phyloP scores from a whole-genome alignment of 2,329 filamentous ascomycete species.

The Pseudogymnoascus sp. region DNA sequence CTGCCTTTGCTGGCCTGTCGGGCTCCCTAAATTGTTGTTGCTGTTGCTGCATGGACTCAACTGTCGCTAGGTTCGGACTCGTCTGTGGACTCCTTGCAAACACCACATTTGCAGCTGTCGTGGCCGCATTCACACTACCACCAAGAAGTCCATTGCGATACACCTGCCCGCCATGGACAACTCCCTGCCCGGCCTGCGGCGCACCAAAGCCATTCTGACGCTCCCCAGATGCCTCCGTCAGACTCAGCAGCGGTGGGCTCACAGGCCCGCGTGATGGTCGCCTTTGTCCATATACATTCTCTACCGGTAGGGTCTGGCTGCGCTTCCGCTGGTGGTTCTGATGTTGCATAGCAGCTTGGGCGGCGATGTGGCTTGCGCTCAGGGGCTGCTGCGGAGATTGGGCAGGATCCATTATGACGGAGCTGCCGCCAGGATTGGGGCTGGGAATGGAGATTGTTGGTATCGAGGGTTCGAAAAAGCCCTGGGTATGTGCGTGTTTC shows the following conservation, averaged over 20 bases:
- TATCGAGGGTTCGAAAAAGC: conserved; percentile 68
- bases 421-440: conserved; percentile 35
- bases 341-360: conserved; percentile 67
- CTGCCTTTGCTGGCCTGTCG: conserved; percentile 55
- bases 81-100: conserved; percentile 54
- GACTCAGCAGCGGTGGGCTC: conserved; percentile 55
- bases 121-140: conserved; percentile 56
- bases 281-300: conserved; percentile 20
- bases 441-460: conserved; percentile 51
- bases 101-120: conserved; percentile 65
- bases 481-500: conserved; percentile 66
- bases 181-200: conserved; percentile 25
- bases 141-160: conserved; percentile 58
- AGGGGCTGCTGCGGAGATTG: conserved; percentile 30
- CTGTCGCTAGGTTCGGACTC: conserved; percentile 14
- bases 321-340: conserved; percentile 52
- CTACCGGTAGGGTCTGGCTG: conserved; percentile 65
- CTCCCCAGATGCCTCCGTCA: conserved; percentile 59
- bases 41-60: conserved; percentile 1
- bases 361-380: conserved; percentile 70
- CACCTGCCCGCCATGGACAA: conserved; percentile 18
- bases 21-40: conserved; percentile 26
- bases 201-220: conserved; percentile 46
- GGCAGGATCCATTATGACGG: conserved; percentile 22
- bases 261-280: conserved; percentile 39